Evolutionary conservation across 306 rosid genomes (phyloP), one percentile per base, ranked within the genome.

Genomic region (Prunus dulcis): DNA sequence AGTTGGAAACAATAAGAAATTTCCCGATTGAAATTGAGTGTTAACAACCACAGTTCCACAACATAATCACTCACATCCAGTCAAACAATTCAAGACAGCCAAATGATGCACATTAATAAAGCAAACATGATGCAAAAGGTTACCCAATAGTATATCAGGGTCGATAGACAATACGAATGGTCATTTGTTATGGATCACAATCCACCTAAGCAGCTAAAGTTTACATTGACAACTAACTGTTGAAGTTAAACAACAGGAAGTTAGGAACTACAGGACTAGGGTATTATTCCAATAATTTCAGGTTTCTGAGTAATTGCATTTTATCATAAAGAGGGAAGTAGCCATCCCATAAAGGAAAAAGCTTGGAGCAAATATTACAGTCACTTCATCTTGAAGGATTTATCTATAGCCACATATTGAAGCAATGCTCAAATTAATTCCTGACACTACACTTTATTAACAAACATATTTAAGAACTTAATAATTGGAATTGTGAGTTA

Each of bases 401-500:
- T 46, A 22, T 8, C n/a, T 45, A 45, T n/a, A 13, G 58, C n/a
- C 45, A 27, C 13, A 22, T 22, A 45, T 56, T 7, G 34, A 27
- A 49, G 32, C 45, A 49, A 49, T 25, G 58, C 61, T 18, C 55
- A 38, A 19, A 69, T 17, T 17, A 51, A 23, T 27, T 27, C 27
- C 62, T 70, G 45, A 25, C 2, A 27, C 10, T 69, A n/a, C 74
- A 1, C 9, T 52, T 10, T 41, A 30, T 51, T 51, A 30, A 30
- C 27, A 30, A 70, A 30, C n/a, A 27, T 11, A 69, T 13, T 25
- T 49, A 49, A 49, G 43, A 25, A 19, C 58, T 30, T 57, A 11
- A 67, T 11, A 61, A 78, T 28, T 73, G 56, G 60, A 64, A 77
- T 20, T 64, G 75, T 46, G 38, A 23, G 25, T 23, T 23, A 28